Evolutionary conservation across 1,139 yeast genomes (phyloP).

Genomic region (Candida sp.): DNA sequence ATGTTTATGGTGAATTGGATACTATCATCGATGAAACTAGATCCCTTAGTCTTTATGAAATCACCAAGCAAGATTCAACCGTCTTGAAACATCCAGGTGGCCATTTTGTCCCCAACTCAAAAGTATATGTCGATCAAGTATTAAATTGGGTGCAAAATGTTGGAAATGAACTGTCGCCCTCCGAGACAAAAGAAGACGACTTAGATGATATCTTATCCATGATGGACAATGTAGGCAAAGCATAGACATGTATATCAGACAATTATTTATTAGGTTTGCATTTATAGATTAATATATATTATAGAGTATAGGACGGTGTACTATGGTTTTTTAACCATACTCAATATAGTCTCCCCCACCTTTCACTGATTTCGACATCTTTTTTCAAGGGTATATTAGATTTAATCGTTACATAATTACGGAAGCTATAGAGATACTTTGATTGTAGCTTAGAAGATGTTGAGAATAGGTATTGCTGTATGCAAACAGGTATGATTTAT

Average conservation of each 20-base stretch:
- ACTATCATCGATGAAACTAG: constrained; percentile 83
- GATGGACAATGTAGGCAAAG: constrained; percentile 35
- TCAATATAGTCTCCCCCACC: too few species aligned
- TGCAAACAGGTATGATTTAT: too few species aligned
- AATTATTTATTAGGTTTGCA: not conserved
- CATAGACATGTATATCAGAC: not conserved
- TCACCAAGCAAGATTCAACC: constrained; percentile 43
- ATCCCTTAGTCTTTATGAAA: constrained; percentile 53
- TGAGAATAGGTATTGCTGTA: too few species aligned
- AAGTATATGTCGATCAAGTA: constrained; percentile 55
- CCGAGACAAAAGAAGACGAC: constrained; percentile 17
- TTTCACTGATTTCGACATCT: too few species aligned
- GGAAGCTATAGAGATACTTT: too few species aligned
- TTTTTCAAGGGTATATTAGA: too few species aligned
- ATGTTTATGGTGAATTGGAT: constrained; percentile 83
- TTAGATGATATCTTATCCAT: constrained; percentile 31
- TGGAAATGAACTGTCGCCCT: constrained; percentile 9
- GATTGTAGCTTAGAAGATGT: too few species aligned
- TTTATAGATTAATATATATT: not conserved
- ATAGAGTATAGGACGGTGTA: too few species aligned
- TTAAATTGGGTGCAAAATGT: constrained; percentile 47
- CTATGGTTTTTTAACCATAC: too few species aligned
- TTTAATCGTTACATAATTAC: too few species aligned
- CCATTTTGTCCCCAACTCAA: constrained; percentile 79
- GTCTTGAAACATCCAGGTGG: constrained; percentile 78